These are phyloP conservation scores for Blumeria graminis DNA, from an alignment of 2,329 filamentous ascomycete genomes.

Conservation along the genomic window DNA sequence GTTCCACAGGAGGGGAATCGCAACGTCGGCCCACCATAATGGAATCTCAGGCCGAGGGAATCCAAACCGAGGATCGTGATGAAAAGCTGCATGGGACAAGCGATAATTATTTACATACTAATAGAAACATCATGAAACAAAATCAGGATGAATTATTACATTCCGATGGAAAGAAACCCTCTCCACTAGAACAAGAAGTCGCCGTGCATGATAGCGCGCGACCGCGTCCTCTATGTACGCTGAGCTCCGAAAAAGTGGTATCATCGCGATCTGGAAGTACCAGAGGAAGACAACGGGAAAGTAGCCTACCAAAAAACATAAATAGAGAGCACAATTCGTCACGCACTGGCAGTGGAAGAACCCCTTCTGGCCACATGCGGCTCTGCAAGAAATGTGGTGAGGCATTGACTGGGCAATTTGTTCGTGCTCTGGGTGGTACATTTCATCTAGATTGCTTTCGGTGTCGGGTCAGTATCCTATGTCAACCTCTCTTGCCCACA, in stretches of 20 bases:
- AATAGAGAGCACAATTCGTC: slow-evolving; percentile 35
- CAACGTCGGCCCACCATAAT: no score
- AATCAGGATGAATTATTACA: no score
- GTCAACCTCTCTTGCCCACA: neutral
- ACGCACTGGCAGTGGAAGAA: slow-evolving; percentile 27
- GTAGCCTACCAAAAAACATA: slow-evolving; percentile 6
- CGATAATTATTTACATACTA: no score
- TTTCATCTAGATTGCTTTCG: slow-evolving; percentile 97
- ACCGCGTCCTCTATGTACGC: no score
- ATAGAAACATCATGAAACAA: no score
- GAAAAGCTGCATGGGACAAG: no score
- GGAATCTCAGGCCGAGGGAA: no score
- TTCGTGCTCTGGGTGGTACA: slow-evolving; percentile 75
- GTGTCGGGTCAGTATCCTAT: slow-evolving; percentile 42
- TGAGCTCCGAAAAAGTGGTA: slow-evolving; percentile 7
- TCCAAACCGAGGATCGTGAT: no score
- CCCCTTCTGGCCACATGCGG: slow-evolving; percentile 34
- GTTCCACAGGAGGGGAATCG: no score
- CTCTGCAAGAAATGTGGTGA: slow-evolving; percentile 74
- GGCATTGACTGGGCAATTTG: slow-evolving; percentile 79
- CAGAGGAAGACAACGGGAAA: slow-evolving; percentile 11
- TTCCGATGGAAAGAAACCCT: no score
- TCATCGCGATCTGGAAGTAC: slow-evolving; percentile 11
- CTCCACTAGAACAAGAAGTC: no score
- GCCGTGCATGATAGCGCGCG: no score